Conservation (phyloP, 306 rosid genomes). For the Dicorynia guianensis region DNA sequence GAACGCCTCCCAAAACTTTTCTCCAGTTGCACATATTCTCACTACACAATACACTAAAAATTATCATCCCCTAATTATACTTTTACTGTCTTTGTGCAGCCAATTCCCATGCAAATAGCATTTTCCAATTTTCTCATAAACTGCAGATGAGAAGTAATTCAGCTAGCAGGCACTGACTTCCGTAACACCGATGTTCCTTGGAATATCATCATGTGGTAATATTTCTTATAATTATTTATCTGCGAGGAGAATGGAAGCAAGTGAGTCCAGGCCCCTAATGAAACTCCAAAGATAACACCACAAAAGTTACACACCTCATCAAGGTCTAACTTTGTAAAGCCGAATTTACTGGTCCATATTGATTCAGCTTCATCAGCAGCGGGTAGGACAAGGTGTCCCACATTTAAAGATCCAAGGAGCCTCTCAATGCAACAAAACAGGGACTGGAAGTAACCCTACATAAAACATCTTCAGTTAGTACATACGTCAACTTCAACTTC, state of each 20-base stretch:
- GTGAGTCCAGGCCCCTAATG: constrained; percentile 10
- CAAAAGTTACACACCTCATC: constrained; percentile 51
- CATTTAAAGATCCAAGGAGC: constrained; percentile 60
- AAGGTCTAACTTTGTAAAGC: constrained; percentile 54
- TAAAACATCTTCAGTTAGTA: constrained; percentile 11
- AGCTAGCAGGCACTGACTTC: constrained; percentile 52
- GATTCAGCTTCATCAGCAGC: constrained; percentile 75
- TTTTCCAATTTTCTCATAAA: constrained; percentile 26
- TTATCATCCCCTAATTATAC: too few relatives aligned
- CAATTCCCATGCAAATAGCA: too few relatives aligned
- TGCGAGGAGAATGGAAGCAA: constrained; percentile 14
- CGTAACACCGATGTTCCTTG: constrained; percentile 69
- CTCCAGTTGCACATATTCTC: too few relatives aligned
- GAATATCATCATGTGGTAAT: constrained; percentile 83
- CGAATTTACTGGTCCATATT: constrained; percentile 77
- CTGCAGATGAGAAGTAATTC: constrained; percentile 35
- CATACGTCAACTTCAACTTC: neutral
- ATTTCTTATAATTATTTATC: constrained; percentile 60
- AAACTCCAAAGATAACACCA: constrained; percentile 1
- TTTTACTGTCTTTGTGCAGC: too few relatives aligned
- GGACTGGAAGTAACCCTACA: constrained; percentile 79
- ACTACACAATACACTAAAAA: too few relatives aligned
- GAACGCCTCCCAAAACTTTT: constrained; percentile 5
- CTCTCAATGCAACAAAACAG: constrained; percentile 72
- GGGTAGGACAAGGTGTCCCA: constrained; percentile 69